Percentiles rank a stretch among this genome's conserved stretches.
These are phyloP conservation scores for Russula brevipes DNA, from an alignment of 768 basidiomycete genomes.

Conservation along the genomic window DNA sequence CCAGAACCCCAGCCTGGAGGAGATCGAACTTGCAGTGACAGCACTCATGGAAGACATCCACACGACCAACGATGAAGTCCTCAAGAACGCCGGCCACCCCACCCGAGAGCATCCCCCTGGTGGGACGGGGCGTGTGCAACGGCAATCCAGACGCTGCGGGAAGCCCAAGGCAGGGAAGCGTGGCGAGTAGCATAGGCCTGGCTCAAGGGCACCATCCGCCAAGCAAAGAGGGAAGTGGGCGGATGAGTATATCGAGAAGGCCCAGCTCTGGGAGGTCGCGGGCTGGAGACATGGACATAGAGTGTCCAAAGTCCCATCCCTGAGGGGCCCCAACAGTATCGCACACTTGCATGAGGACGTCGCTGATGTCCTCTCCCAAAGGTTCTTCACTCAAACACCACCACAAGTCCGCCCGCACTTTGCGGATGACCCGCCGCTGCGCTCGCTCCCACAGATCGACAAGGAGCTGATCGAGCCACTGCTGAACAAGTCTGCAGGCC, in stretches of 20 bases:
- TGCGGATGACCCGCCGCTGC: no score
- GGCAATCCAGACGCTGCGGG: accelerated
- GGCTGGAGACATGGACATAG: not conserved
- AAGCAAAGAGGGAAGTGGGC: not conserved
- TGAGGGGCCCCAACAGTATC: not conserved
- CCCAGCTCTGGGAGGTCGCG: not conserved
- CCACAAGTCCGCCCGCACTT: no score
- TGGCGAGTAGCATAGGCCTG: not conserved
- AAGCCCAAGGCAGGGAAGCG: not conserved
- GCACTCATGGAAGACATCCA: not conserved
- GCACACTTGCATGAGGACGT: not conserved
- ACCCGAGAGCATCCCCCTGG: not conserved
- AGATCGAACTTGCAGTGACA: not conserved
- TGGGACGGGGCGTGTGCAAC: not conserved
- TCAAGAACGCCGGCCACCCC: not conserved
- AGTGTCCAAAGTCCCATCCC: not conserved
- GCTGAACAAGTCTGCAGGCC: not conserved
- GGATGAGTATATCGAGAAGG: not conserved
- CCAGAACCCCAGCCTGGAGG: not conserved
- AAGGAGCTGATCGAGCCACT: not conserved
- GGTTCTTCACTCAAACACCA: not conserved
- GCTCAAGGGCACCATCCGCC: not conserved
- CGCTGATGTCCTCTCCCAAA: not conserved
- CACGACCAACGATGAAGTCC: not conserved
- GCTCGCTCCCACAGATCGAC: no score